These are phyloP conservation scores for Phialophora expanda DNA, from an alignment of 2,329 filamentous ascomycete species.

Conservation along the genomic window DNA sequence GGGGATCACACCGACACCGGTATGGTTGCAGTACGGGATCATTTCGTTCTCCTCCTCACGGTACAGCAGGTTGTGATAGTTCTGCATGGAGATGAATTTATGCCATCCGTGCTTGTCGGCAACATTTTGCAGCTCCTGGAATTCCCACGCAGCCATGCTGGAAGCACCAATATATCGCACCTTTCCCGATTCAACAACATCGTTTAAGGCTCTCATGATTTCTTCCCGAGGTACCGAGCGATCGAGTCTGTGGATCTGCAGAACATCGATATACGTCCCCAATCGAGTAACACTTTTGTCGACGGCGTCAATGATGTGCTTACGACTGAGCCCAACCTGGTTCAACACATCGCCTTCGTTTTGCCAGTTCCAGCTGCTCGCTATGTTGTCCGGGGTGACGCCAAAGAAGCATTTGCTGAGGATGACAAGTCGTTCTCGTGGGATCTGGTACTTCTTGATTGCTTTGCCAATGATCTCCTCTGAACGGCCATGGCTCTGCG, in stretches of 20 bases:
- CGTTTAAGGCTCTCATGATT: conserved; percentile 54
- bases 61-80: conserved; percentile 47
- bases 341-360: conserved; percentile 47
- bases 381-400: conserved; percentile 41
- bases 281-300: conserved; percentile 55
- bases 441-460: conserved; percentile 63
- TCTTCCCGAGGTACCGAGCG: conserved; percentile 52
- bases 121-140: conserved; percentile 54
- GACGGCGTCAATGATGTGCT: conserved; percentile 66
- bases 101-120: conserved; percentile 58
- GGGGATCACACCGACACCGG: conserved; percentile 47
- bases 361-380: conserved; percentile 42
- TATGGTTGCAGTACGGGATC: conserved; percentile 50
- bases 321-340: conserved; percentile 56
- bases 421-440: conserved; percentile 62
- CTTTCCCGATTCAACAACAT: conserved; percentile 52
- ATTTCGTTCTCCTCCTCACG: conserved; percentile 58
- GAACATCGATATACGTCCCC: conserved; percentile 55
- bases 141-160: conserved; percentile 46
- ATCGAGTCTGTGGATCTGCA: conserved; percentile 59
- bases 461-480: conserved; percentile 58
- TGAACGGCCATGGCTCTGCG: conserved; percentile 28
- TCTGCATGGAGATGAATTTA: conserved; percentile 61
- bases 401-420: conserved; percentile 61
- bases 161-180: conserved; percentile 46